phyloP scores from a whole-genome alignment of 352 stramenopile species.

The Achlya hypogyna region DNA sequence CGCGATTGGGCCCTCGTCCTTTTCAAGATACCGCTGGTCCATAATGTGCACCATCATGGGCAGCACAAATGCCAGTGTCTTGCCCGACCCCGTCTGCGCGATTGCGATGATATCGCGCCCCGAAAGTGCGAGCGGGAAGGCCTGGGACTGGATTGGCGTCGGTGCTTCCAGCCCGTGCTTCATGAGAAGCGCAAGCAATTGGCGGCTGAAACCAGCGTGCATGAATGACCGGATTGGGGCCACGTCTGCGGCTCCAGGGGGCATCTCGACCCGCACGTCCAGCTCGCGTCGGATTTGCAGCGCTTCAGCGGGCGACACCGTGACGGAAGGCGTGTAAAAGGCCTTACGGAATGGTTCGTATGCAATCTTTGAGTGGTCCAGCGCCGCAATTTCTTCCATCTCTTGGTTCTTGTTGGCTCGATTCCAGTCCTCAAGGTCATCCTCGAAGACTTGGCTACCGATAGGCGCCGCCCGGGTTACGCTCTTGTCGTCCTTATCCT shows the following conservation, averaged over 20 bases:
- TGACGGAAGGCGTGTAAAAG: conserved; percentile 49
- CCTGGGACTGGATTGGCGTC: conserved; percentile 72
- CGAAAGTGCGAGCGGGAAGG: conserved; percentile 70
- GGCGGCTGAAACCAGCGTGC: conserved; percentile 54
- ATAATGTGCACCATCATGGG: conserved; percentile 89
- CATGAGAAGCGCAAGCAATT: conserved; percentile 58
- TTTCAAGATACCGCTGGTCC: conserved; percentile 68
- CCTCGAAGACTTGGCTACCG: conserved; percentile 22
- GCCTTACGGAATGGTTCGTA: conserved; percentile 79
- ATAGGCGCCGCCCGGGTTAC: background rate
- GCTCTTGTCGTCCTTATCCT: background rate
- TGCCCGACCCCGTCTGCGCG: conserved; percentile 95
- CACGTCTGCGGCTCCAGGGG: conserved; percentile 24
- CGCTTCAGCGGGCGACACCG: conserved; percentile 31
- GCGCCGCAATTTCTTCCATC: conserved; percentile 63
- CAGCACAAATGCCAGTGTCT: conserved; percentile 96
- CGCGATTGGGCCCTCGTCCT: conserved; percentile 69
- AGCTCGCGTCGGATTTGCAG: conserved; percentile 38
- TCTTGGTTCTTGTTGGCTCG: conserved; percentile 32
- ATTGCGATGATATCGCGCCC: conserved; percentile 78
- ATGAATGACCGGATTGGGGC: conserved; percentile 69
- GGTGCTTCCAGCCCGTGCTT: conserved; percentile 63
- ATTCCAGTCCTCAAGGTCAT: conserved; percentile 26
- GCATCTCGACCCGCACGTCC: conserved; percentile 34
- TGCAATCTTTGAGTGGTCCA: conserved; percentile 53